Evolutionary conservation across 345 rosid genomes (phyloP), one percentile per base, ranked within the genome.

Genomic region (Aegle marmelos): DNA sequence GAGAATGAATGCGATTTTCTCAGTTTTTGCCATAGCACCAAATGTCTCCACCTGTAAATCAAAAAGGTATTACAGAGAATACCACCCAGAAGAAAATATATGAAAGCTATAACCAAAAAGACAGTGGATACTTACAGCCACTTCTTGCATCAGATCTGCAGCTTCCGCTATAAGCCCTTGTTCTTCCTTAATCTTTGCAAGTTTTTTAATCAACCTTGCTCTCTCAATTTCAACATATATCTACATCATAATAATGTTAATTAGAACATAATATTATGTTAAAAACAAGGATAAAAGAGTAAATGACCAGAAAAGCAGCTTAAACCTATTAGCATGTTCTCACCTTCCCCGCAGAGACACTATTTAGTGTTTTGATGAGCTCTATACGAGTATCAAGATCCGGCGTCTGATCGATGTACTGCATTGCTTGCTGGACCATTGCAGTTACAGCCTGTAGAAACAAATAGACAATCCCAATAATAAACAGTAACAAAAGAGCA

Each of bases 391-490:
- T 87, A 79, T 93, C 98, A 59, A 94, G 78, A 76, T 97, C 98
- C 17, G 98, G 98, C 19, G 98, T 94, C 91, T 91, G 87, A 68
- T 97, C 99, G 77, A 93, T 97, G 77, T 93, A 97, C 69, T 86
- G 88, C 97, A 94, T 97, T 7, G 98, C 98, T 84, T 97, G 98
- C 89, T 94, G 98, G 80, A 97, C 99, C 98, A 97, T 91, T 25
- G 94, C 94, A 81, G 94, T 91, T 64, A 97, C 96, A 76, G 96
- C 99, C 99, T 97, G 80, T 39, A 68, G 24, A 68, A 77, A 68
- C 22, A 53, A 77, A 68, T 10, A 78, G 9, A 53, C 31, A 71
- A 16, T 37, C 37, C 6, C 6, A 62, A 63, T 39, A 19, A 74
- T 31, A 13, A 13, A 13, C 2, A 37, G 36, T 16, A 34, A 30